Percentiles rank a stretch among this genome's conserved stretches.
Conservation (phyloP, 208 protist species). For the Crithidia sp. region DNA sequence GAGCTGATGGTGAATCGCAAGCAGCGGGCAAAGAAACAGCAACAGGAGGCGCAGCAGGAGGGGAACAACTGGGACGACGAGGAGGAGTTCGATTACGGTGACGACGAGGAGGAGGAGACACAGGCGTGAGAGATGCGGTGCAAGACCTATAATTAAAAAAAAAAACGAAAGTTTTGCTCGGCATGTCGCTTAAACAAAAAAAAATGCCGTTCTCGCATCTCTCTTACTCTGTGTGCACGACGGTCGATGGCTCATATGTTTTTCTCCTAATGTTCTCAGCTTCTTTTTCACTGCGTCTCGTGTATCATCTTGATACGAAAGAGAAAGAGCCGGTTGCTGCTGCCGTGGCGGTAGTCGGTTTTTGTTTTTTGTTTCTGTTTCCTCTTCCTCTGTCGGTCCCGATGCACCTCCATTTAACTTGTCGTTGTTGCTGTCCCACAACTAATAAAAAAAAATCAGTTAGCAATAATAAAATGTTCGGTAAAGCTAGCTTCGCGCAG, state of each 20-base stretch:
- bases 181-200: not conserved
- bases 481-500: too few species aligned
- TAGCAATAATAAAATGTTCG: too few species aligned
- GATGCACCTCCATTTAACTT: too few species aligned
- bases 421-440: too few species aligned
- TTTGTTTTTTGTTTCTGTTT: too few species aligned
- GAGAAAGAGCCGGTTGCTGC: not conserved
- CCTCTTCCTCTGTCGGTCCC: too few species aligned
- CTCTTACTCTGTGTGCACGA: too few species aligned
- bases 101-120: slow-evolving; percentile 33
- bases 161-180: not conserved
- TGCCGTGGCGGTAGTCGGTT: too few species aligned
- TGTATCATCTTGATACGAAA: not conserved
- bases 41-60: slow-evolving; percentile 33
- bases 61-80: slow-evolving; percentile 37
- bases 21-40: slow-evolving; percentile 62
- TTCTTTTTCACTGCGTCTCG: too few species aligned
- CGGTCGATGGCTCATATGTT: too few species aligned
- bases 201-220: not conserved
- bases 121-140: not conserved
- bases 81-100: slow-evolving; percentile 56
- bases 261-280: too few species aligned
- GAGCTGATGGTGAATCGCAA: slow-evolving; percentile 79
- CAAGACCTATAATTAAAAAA: not conserved
- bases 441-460: too few species aligned